Percentiles rank a stretch among this genome's conserved stretches.
phyloP scores from a whole-genome alignment of 768 basidiomycete genomes.

The Xerocomellus dryophilus region DNA sequence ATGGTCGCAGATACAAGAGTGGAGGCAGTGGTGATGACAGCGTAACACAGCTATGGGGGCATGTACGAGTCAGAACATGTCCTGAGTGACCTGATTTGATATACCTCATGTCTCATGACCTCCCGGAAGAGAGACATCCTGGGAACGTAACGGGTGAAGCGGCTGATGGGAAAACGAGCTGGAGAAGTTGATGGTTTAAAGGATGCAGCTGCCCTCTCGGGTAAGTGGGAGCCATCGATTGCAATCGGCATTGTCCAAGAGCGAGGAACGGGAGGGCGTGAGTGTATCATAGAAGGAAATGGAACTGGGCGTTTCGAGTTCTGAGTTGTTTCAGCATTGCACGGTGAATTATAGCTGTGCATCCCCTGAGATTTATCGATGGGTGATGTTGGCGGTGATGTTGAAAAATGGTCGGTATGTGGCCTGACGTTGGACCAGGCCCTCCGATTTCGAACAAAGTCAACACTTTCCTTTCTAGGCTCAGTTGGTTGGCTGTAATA shows the following conservation, averaged over 20 bases:
- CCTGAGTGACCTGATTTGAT: background rate
- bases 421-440: constrained; percentile 48
- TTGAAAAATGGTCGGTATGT: background rate
- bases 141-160: constrained; percentile 46
- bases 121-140: constrained; percentile 51
- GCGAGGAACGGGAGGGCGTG: constrained; percentile 6
- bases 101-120: constrained; percentile 65
- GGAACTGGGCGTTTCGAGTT: background rate
- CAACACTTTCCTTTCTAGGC: background rate
- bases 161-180: constrained; percentile 22
- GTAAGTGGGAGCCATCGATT: constrained; percentile 1
- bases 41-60: constrained; percentile 46
- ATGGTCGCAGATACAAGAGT: constrained; percentile 49
- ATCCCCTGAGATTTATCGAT: background rate
- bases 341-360: background rate
- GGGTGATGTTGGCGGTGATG: background rate
- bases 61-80: background rate
- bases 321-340: background rate
- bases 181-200: constrained; percentile 18
- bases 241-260: constrained; percentile 19
- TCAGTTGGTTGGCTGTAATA: constrained; percentile 15
- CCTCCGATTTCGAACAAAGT: constrained; percentile 17
- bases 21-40: constrained; percentile 48
- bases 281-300: constrained; percentile 4
- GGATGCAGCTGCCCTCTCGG: constrained; percentile 2